Conservation (phyloP, 2,329 filamentous ascomycete species). For the Diaporthe sp. region DNA sequence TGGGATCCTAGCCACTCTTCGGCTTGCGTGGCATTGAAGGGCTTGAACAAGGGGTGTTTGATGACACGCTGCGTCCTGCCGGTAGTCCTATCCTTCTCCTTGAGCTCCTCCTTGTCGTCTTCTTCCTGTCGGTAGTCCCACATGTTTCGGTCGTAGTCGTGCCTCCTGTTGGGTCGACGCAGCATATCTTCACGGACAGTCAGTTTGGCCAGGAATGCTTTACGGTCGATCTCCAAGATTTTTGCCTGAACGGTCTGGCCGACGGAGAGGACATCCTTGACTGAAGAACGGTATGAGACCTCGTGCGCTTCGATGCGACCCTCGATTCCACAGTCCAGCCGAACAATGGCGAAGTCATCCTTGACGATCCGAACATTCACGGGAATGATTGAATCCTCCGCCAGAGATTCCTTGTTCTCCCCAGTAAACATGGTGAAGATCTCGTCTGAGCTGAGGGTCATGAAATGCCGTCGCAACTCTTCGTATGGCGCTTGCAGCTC, state of each 20-base stretch:
- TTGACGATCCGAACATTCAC: slow-evolving; percentile 90
- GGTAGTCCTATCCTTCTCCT: slow-evolving; percentile 87
- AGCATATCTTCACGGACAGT: slow-evolving; percentile 87
- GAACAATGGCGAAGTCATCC: slow-evolving; percentile 92
- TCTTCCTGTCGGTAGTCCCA: slow-evolving; percentile 91
- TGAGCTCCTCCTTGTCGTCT: slow-evolving; percentile 84
- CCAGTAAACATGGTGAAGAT: slow-evolving; percentile 98
- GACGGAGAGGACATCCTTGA: slow-evolving; percentile 80
- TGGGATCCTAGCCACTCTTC: slow-evolving; percentile 94
- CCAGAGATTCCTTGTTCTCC: slow-evolving; percentile 86
- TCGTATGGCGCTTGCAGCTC: slow-evolving; percentile 95
- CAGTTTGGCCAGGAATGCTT: slow-evolving; percentile 85
- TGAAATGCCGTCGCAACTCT: slow-evolving; percentile 88
- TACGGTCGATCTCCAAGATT: slow-evolving; percentile 88
- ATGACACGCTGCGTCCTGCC: slow-evolving; percentile 94
- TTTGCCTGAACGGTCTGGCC: slow-evolving; percentile 92
- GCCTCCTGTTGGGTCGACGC: slow-evolving; percentile 78
- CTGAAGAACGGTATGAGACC: slow-evolving; percentile 79
- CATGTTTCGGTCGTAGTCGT: slow-evolving; percentile 81
- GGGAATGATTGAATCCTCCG: slow-evolving; percentile 92
- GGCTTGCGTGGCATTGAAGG: slow-evolving; percentile 92
- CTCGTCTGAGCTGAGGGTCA: slow-evolving; percentile 78
- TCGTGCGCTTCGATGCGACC: slow-evolving; percentile 88
- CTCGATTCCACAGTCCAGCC: slow-evolving; percentile 94
- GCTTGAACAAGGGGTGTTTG: slow-evolving; percentile 96